Percentiles rank a stretch among this genome's conserved stretches.
Conservation (phyloP, 192 early-diverging fungal species). For the Ambispora gerdemannii region DNA sequence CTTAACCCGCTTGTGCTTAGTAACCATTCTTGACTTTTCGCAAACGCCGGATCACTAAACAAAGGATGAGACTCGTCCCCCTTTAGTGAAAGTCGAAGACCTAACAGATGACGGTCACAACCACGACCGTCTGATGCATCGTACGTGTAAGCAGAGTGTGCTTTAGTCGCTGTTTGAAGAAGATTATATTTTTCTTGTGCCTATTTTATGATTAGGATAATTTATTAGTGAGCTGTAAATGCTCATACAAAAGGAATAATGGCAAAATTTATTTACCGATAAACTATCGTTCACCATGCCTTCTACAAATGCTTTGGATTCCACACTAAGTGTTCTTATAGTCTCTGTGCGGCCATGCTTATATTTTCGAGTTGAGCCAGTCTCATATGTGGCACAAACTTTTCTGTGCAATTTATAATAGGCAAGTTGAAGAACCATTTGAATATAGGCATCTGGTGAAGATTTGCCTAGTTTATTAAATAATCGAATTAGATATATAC, state of each 20-base stretch:
- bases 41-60: conserved; percentile 70
- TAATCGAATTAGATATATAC: neutral
- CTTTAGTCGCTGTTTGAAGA: conserved; percentile 59
- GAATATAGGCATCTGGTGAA: conserved; percentile 80
- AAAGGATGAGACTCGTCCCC: conserved; percentile 37
- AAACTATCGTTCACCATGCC: conserved; percentile 54
- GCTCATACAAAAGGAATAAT: neutral
- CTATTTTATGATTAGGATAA: conserved; percentile 28
- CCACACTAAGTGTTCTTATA: conserved; percentile 70
- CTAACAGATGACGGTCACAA: conserved; percentile 81
- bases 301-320: conserved; percentile 65
- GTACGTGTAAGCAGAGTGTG: conserved; percentile 65
- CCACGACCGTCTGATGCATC: conserved; percentile 76
- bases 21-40: conserved; percentile 63
- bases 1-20: conserved; percentile 77
- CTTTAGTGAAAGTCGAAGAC: conserved; percentile 59
- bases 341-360: conserved; percentile 86
- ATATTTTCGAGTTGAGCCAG: conserved; percentile 76
- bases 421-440: conserved; percentile 83
- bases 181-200: conserved; percentile 53
- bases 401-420: conserved; percentile 70
- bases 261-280: conserved; percentile 34
- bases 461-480: conserved; percentile 41
- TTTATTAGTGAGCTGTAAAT: neutral
- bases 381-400: conserved; percentile 78